Evolutionary conservation across 1,139 yeast species (phyloP), one percentile per base, ranked within the genome.

Genomic region (Suhomyces wounanorum): DNA sequence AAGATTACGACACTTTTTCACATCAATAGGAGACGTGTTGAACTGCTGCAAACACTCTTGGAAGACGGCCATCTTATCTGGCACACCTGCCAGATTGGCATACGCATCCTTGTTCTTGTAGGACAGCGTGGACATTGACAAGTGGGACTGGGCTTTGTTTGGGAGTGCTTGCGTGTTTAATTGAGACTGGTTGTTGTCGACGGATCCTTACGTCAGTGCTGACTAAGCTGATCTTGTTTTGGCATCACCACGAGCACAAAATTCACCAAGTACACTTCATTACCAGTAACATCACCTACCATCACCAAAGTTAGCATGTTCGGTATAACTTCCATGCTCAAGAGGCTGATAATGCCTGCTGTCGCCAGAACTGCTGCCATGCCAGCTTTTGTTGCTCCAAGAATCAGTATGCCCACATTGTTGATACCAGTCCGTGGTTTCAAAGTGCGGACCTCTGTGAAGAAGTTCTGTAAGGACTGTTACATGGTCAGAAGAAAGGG

Each of bases 21-120:
- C 89, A 62, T 89, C 87, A 54, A 92, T 87, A 16, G 97, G 97
- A 42, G 96, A 82, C 57, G 94, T 90, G 73, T 92, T 92, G 81
- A 94, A 95, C 56, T 89, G 94, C 60, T 89, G 89, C 62, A 90
- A 77, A 75, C 98, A 92, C 69, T 92, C 97, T 73, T 94, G 99
- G 69, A 89, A 92, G 58, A 95, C 94, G 10, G 97, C 87, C 98
- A 94, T 94, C 73, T 91, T 91, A 72, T 94, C 99, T 53, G 96
- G 95, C 57, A 81, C 69, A 30, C 74, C 70, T 38, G 66, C 55
- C 28, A 67, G 54, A 58, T 81, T 87, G 53, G 83, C 70, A 56
- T 69, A 69, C 66, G 89, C 91, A 68, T 90, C 97, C 72, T 81
- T 83, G 73, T 88, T 89, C 75, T 89, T 91, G 72, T 89, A 89